Percentiles rank a stretch among this genome's conserved stretches.
These are phyloP conservation scores for Colletotrichum euphorbiae DNA, from an alignment of 2,329 filamentous ascomycete genomes.

Conservation along the genomic window DNA sequence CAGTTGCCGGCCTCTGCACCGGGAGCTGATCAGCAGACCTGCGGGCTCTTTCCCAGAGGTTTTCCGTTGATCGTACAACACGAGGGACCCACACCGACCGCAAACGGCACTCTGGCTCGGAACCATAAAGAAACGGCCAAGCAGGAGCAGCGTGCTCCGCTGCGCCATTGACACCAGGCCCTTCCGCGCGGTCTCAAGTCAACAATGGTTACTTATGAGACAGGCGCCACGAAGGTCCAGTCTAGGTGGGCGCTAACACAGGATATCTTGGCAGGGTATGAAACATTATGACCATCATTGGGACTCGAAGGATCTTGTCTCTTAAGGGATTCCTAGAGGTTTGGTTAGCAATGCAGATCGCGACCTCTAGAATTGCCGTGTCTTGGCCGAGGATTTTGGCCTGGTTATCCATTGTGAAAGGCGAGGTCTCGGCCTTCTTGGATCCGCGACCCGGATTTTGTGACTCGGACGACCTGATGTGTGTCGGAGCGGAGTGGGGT, in stretches of 20 bases:
- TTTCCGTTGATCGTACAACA: too few species aligned
- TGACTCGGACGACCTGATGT: neutral
- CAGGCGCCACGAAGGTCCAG: constrained; percentile 16
- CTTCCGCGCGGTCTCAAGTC: neutral
- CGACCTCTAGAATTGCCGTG: too few species aligned
- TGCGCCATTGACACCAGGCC: neutral
- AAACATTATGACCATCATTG: neutral
- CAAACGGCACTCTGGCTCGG: neutral
- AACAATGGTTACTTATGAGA: constrained; percentile 21
- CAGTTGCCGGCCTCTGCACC: constrained; percentile 1
- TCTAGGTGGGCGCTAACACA: constrained; percentile 23
- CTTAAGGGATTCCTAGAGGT: neutral
- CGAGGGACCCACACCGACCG: neutral
- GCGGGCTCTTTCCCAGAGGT: too few species aligned
- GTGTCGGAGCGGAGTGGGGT: constrained; percentile 3
- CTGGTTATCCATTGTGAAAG: neutral
- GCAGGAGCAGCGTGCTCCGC: constrained; percentile 3
- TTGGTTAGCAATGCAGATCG: neutral
- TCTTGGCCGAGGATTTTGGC: too few species aligned
- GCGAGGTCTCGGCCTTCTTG: neutral
- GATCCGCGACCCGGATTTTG: too few species aligned
- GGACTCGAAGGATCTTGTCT: neutral
- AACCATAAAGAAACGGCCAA: constrained; percentile 22
- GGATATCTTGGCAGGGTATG: neutral
- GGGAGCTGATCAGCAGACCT: constrained; percentile 5